These are phyloP conservation scores for Alloteropsis angusta DNA, from an alignment of 202 grass and related monocot species.

Conservation along the genomic window DNA sequence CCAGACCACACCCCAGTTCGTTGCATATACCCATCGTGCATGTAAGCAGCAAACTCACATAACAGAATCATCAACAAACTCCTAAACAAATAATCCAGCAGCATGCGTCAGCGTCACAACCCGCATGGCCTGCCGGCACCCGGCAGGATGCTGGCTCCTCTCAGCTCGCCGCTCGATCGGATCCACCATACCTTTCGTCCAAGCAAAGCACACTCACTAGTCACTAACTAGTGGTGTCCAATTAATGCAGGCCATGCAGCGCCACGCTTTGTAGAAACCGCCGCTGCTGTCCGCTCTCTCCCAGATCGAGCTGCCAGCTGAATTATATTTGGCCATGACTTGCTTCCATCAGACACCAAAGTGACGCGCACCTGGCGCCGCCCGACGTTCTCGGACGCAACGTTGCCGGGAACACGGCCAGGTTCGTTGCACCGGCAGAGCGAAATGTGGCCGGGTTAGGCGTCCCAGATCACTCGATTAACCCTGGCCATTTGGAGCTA, in stretches of 20 bases:
- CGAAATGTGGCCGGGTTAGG: background rate
- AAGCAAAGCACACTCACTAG: background rate
- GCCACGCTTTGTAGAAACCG: background rate
- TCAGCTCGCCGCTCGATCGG: background rate
- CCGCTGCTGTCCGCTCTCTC: background rate
- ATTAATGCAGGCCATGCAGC: background rate
- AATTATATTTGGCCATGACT: background rate
- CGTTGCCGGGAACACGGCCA: background rate
- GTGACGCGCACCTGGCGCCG: background rate
- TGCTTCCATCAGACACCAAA: background rate
- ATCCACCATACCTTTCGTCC: background rate
- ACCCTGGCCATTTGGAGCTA: too few relatives aligned
- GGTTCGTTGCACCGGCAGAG: background rate
- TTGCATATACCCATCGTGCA: background rate
- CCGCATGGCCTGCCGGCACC: background rate
- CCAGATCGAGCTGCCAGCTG: background rate
- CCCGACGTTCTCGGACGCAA: background rate
- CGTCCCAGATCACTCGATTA: background rate
- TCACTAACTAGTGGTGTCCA: background rate
- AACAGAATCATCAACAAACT: background rate
- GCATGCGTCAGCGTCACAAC: background rate
- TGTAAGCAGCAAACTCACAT: background rate
- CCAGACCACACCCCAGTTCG: background rate
- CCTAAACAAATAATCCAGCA: background rate
- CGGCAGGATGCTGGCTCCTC: background rate